phyloP scores from a whole-genome alignment of 768 basidiomycete species.

The Tricholoma sp. region DNA sequence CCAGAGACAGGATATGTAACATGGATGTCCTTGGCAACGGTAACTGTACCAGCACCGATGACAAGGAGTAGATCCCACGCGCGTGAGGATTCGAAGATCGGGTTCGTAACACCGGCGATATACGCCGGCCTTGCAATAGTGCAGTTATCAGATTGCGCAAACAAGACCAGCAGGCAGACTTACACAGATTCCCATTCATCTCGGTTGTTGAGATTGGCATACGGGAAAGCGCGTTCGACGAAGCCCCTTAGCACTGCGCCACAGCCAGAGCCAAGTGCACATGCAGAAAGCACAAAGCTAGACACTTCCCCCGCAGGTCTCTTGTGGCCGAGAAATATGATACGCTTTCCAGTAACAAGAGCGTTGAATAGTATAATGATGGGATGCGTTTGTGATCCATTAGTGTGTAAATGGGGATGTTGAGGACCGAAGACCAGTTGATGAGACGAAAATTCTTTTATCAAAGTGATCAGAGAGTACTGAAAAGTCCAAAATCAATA shows the following conservation, averaged over 20 bases:
- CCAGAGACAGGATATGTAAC: constrained; percentile 43
- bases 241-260: constrained; percentile 82
- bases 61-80: constrained; percentile 95
- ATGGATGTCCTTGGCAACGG: constrained; percentile 82
- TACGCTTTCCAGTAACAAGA: constrained; percentile 90
- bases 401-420: constrained; percentile 93
- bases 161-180: constrained; percentile 23
- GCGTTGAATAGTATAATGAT: constrained; percentile 96
- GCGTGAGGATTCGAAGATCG: constrained; percentile 84
- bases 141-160: constrained; percentile 2
- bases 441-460: constrained; percentile 71
- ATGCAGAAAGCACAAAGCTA: constrained; percentile 88
- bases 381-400: constrained; percentile 85
- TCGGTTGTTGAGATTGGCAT: constrained; percentile 82
- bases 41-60: constrained; percentile 80
- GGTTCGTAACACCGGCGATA: constrained; percentile 97
- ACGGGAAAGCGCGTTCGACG: constrained; percentile 90
- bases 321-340: constrained; percentile 90
- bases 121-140: constrained; percentile 64
- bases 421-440: constrained; percentile 61
- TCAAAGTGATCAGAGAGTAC: constrained; percentile 90
- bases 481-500: constrained; percentile 24
- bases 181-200: constrained; percentile 91
- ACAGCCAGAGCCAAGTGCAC: constrained; percentile 88
- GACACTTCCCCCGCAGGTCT: constrained; percentile 89